Evolutionary conservation across 73 alveolate genomes (phyloP).

Genomic region (Durusdinium trenchii): DNA sequence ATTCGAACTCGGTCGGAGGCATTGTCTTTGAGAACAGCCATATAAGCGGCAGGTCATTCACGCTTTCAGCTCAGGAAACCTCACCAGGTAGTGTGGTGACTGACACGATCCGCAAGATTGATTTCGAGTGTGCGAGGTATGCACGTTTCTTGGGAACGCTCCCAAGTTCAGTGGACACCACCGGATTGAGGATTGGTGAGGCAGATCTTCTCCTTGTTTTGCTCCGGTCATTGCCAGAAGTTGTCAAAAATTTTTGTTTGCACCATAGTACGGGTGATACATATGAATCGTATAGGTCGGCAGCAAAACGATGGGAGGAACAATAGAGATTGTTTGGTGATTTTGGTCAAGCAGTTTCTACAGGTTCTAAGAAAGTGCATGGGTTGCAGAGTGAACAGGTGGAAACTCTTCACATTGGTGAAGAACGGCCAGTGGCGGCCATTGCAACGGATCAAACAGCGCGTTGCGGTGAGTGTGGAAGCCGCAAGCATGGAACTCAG

Average conservation of each 20-base stretch:
- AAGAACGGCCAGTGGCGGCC: not conserved
- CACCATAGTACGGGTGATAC: not conserved
- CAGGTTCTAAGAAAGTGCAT: not conserved
- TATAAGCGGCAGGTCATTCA: not conserved
- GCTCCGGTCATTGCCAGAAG: not conserved
- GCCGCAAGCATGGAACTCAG: not conserved
- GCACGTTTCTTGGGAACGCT: not conserved
- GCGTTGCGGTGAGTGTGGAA: not conserved
- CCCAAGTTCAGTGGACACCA: no score
- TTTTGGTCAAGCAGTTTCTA: no score
- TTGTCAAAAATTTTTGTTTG: no score
- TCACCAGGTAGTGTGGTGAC: not conserved
- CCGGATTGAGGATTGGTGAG: not conserved
- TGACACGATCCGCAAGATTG: not conserved
- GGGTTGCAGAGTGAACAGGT: not conserved
- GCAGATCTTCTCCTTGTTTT: not conserved
- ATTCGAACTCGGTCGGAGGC: not conserved
- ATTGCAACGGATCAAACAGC: not conserved
- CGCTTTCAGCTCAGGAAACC: not conserved
- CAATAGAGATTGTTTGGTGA: not conserved
- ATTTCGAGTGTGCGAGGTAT: not conserved
- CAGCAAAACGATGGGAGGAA: not conserved
- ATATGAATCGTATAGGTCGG: not conserved
- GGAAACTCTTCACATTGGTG: not conserved
- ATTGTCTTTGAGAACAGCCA: not conserved